Evolutionary conservation across 208 protist species (phyloP).

Genomic region (Leishmania major): DNA sequence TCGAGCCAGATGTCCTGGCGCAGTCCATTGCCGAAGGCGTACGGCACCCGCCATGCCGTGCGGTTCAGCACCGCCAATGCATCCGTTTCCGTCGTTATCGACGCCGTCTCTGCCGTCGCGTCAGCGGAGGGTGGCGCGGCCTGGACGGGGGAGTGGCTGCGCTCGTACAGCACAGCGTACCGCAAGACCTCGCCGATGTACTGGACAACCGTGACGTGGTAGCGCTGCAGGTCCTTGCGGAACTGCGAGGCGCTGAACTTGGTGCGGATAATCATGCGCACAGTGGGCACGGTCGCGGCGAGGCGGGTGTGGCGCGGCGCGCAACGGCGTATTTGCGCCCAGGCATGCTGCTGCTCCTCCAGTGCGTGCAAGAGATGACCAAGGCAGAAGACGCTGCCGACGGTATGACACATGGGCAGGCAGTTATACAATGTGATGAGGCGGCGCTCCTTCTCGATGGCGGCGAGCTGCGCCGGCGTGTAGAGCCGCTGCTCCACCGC

Average conservation of each 20-base stretch:
- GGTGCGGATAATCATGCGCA: conserved; percentile 64
- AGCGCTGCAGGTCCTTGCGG: conserved; percentile 57
- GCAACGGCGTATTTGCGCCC: conserved; percentile 18
- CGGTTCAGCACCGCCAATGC: conserved; percentile 16
- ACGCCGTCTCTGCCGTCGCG: not conserved
- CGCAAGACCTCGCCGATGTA: conserved; percentile 94
- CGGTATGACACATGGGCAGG: conserved; percentile 87
- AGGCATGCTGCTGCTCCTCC: conserved; percentile 55
- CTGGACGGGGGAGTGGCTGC: conserved; percentile 14
- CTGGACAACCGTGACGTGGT: conserved; percentile 80
- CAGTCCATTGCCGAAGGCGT: conserved; percentile 91
- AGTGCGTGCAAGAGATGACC: conserved; percentile 59
- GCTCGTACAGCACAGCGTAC: conserved; percentile 68
- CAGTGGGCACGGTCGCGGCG: conserved; percentile 28
- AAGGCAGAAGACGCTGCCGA: conserved; percentile 69
- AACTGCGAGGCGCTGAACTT: conserved; percentile 78
- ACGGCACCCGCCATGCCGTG: conserved; percentile 58
- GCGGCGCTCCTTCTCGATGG: conserved; percentile 24
- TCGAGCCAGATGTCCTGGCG: conserved; percentile 85
- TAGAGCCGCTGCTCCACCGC: conserved; percentile 14
- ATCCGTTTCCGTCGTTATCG: conserved; percentile 9
- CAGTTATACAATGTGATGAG: conserved; percentile 72
- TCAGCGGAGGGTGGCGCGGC: not conserved
- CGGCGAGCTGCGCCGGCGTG: conserved; percentile 17
- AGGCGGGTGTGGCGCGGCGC: not conserved